phyloP scores from a whole-genome alignment of 2,329 filamentous ascomycete species.

The Sporothrix protearum region DNA sequence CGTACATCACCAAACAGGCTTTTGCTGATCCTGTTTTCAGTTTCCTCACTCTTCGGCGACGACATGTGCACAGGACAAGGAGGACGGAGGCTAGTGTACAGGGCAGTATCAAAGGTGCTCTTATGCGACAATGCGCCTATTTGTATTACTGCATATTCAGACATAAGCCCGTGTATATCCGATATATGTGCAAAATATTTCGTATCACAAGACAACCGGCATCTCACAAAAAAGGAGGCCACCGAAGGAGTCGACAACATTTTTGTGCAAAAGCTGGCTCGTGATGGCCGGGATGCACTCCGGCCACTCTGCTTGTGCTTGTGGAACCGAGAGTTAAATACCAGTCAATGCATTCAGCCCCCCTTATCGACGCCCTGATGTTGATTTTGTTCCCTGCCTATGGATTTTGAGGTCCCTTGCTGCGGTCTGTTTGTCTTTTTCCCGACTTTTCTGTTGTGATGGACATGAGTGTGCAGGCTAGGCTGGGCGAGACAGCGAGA shows the following conservation, averaged over 20 bases:
- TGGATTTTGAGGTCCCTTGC: background rate
- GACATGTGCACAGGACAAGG: background rate
- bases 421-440: background rate
- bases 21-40: background rate
- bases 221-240: background rate
- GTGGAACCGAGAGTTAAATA: background rate
- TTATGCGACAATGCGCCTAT: background rate
- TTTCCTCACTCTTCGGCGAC: background rate
- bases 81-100: background rate
- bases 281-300: background rate
- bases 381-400: background rate
- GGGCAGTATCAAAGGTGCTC: background rate
- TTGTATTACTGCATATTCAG: background rate
- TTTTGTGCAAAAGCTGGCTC: background rate
- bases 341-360: background rate
- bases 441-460: background rate
- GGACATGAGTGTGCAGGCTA: background rate
- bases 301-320: slow-evolving; percentile 8
- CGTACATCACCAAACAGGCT: background rate
- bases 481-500: background rate
- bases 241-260: background rate
- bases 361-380: background rate
- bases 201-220: background rate
- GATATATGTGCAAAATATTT: background rate
- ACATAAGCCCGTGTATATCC: background rate